A percentile compares a stretch with the other conserved stretches of the same genome.
phyloP scores from a whole-genome alignment of 2,329 filamentous ascomycete species.

The Drechslerella stenobrocha region DNA sequence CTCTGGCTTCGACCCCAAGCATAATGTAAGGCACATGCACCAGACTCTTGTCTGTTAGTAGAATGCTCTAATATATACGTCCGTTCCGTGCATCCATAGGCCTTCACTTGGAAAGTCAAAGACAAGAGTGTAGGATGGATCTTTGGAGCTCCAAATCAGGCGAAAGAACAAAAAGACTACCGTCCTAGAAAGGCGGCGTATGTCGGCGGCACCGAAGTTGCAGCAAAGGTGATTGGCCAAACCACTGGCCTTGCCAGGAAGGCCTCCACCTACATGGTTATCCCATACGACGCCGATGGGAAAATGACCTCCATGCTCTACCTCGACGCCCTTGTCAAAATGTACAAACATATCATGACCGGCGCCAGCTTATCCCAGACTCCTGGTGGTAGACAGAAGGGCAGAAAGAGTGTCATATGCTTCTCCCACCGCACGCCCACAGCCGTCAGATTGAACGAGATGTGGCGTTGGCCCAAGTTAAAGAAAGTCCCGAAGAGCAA shows the following conservation, averaged over 20 bases:
- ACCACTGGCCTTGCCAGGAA: slow-evolving; percentile 21
- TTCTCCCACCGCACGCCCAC: slow-evolving; percentile 17
- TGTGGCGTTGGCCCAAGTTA: slow-evolving; percentile 26
- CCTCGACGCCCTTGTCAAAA: slow-evolving; percentile 28
- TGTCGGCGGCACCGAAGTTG: slow-evolving; percentile 18
- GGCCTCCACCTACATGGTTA: slow-evolving; percentile 20
- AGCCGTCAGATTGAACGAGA: slow-evolving; percentile 15
- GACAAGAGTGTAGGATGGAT: slow-evolving; percentile 28
- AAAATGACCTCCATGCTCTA: slow-evolving; percentile 20
- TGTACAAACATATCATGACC: slow-evolving; percentile 28
- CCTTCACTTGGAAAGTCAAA: slow-evolving; percentile 10
- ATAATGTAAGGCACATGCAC: slow-evolving; percentile 8
- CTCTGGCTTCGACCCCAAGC: slow-evolving; percentile 11
- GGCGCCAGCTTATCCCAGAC: not conserved
- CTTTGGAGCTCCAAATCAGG: slow-evolving; percentile 15
- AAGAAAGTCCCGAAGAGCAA: slow-evolving; percentile 5
- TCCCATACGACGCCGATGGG: slow-evolving; percentile 21
- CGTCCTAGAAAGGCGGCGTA: not conserved
- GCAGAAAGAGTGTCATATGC: slow-evolving; percentile 20
- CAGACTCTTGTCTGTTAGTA: too few species aligned
- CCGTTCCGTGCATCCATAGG: too few species aligned
- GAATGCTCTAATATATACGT: too few species aligned
- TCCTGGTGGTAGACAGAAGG: not conserved
- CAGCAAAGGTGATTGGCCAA: slow-evolving; percentile 21
- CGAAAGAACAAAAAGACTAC: slow-evolving; percentile 18